Evolutionary conservation across 2,329 filamentous ascomycete species (phyloP), one percentile per base, ranked within the genome.

Genomic region (Westerdykella sp.): DNA sequence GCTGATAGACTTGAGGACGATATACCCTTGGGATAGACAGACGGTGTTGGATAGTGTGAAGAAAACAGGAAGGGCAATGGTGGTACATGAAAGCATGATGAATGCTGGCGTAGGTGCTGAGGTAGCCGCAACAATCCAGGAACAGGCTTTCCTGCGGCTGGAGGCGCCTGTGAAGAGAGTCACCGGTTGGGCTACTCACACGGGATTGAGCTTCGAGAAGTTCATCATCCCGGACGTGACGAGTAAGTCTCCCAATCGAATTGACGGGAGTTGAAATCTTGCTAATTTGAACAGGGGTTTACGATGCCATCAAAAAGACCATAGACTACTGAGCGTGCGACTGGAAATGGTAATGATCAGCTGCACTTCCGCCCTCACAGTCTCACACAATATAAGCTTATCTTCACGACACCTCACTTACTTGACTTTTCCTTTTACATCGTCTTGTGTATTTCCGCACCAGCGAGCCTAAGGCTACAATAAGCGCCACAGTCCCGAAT

Each of bases 1-100:
- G 72, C 73, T 96, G 44, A 88, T 96, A 47, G 90, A 96, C 62
- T 70, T 96, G 44, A 77, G 89, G 44, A 94, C 90, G 0, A 76
- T 96, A 40, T 95, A 94, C 59, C 90, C 90, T 0, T 96, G 90
- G 90, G 90, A 96, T 63, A 80, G 87, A 57, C 75, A 84, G 61
- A 85, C 85, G 0, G 78, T 96, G 1, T 74, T 95, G 46, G 73
- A 83, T 41, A 95, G 89, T 51, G 90, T 95, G 12, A 80, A 78
- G 55, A 95, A 93, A 73, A 95, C 90, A 0, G 89, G 90, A 0
- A 72, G 87, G 46, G 88, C 85, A 32, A 78, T 96, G 42, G 84
- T 96, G 1, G 90, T 96, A 6, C 90, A 96, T 62, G 90, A 96
- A 69, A 83, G 87, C 44, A 94, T 93, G 85, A 77, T 90, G 50